Evolutionary conservation across 208 protist genomes (phyloP).

Genomic region (Angomonas ambiguus): DNA sequence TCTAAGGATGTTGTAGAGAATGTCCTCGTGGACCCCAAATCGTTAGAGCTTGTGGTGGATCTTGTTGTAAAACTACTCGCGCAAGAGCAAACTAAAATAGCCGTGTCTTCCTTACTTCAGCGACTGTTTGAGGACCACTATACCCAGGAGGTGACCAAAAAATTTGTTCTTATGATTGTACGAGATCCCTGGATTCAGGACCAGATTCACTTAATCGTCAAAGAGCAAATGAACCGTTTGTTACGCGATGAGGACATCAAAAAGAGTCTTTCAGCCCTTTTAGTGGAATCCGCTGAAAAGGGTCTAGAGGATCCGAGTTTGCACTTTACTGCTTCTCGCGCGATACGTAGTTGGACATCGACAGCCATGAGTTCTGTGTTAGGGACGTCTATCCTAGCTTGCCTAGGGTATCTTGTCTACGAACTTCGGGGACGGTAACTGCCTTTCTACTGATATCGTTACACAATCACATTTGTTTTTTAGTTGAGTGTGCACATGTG

Average conservation of each 20-base stretch:
- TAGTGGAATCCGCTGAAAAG: constrained; percentile 45
- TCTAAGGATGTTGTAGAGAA: constrained; percentile 79
- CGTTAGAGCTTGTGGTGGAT: constrained; percentile 55
- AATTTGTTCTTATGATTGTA: constrained; percentile 83
- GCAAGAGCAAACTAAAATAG: constrained; percentile 73
- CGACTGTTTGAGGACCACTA: constrained; percentile 88
- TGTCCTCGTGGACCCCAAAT: constrained; percentile 65
- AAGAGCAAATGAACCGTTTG: constrained; percentile 62
- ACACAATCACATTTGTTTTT: no score
- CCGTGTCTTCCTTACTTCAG: constrained; percentile 76
- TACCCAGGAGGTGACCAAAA: constrained; percentile 88
- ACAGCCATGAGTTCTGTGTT: constrained; percentile 40
- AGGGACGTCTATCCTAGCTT: not conserved
- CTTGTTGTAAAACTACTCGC: constrained; percentile 60
- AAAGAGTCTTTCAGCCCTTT: constrained; percentile 44
- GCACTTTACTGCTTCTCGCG: constrained; percentile 51
- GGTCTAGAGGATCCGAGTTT: constrained; percentile 55
- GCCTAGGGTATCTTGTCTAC: not conserved
- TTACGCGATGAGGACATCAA: constrained; percentile 53
- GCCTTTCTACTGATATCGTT: no score
- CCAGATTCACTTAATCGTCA: constrained; percentile 72
- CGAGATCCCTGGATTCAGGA: constrained; percentile 84
- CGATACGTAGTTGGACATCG: constrained; percentile 42
- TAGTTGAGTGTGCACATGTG: no score
- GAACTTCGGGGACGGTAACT: no score